Percentiles rank a stretch among this genome's conserved stretches.
phyloP scores from a whole-genome alignment of 1,139 yeast genomes.

The Cylindricascospora bacillispora region DNA sequence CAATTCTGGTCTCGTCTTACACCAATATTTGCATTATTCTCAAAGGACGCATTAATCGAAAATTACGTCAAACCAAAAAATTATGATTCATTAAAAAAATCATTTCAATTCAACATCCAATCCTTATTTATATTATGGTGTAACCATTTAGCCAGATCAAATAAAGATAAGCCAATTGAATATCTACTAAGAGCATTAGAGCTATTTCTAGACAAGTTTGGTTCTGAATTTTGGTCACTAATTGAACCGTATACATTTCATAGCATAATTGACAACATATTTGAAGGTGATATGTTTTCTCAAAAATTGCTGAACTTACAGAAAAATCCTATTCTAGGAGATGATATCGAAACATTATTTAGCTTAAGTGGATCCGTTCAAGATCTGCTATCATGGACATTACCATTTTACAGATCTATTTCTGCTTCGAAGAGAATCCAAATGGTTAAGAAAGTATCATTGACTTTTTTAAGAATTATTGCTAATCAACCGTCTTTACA shows the following conservation, averaged over 20 bases:
- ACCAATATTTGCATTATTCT: constrained; percentile 32
- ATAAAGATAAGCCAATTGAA: constrained; percentile 44
- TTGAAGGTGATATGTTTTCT: constrained; percentile 18
- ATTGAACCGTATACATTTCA: constrained; percentile 40
- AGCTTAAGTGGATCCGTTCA: constrained; percentile 19
- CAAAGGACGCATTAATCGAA: constrained; percentile 30
- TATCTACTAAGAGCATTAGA: constrained; percentile 37
- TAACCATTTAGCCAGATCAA: constrained; percentile 32
- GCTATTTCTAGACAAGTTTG: constrained; percentile 31
- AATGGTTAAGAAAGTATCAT: constrained; percentile 25
- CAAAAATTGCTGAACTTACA: constrained; percentile 17
- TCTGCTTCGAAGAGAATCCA: constrained; percentile 23
- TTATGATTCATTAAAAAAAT: constrained; percentile 31
- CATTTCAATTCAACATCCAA: constrained; percentile 31
- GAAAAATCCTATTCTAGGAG: constrained; percentile 16
- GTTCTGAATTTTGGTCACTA: constrained; percentile 37
- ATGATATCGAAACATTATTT: constrained; percentile 23
- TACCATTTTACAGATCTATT: constrained; percentile 23
- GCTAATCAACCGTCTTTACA: constrained; percentile 16
- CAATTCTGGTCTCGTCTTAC: constrained; percentile 42
- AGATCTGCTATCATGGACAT: constrained; percentile 26
- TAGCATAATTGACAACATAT: constrained; percentile 42
- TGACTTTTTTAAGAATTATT: constrained; percentile 22
- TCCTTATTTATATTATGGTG: constrained; percentile 34
- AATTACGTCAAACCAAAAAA: constrained; percentile 35